Percentiles rank a stretch among this genome's conserved stretches.
phyloP scores from a whole-genome alignment of 225 moss, liverwort and hornwort genomes.

The Polytrichum formosum region DNA sequence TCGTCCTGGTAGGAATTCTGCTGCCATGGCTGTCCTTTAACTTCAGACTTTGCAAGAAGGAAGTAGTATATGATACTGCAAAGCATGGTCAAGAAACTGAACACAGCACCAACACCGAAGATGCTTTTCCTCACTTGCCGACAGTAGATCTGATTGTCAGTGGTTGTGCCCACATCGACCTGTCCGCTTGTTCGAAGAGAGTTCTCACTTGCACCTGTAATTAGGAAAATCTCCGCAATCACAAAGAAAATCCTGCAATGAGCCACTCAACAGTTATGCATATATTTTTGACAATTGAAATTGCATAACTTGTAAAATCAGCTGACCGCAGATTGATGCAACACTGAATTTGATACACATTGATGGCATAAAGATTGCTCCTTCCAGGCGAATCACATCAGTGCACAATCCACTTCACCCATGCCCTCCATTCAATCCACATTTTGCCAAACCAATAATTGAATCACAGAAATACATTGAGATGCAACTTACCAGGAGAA shows the following conservation, averaged over 20 bases:
- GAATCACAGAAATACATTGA: no score
- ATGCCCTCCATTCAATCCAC: no score
- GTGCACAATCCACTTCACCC: no score
- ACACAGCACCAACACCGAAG: constrained; percentile 66
- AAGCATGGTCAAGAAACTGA: constrained; percentile 65
- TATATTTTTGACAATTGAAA: no score
- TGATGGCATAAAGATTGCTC: no score
- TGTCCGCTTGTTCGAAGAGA: constrained; percentile 26
- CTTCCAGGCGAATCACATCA: no score
- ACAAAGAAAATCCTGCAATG: constrained; percentile 42
- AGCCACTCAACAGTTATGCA: not conserved
- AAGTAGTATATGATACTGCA: constrained; percentile 69
- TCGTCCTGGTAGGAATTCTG: constrained; percentile 45
- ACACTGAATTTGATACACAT: no score
- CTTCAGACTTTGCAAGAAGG: constrained; percentile 27
- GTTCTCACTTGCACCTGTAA: constrained; percentile 43
- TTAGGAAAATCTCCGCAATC: constrained; percentile 32
- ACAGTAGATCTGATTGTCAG: constrained; percentile 30
- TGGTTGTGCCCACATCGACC: constrained; percentile 24
- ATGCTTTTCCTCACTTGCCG: constrained; percentile 56
- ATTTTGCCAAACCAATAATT: no score
- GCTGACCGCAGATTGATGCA: no score
- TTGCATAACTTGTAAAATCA: not conserved
- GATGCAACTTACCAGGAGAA: constrained; percentile 44
- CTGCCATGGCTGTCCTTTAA: constrained; percentile 26